Conservation (phyloP, 225 moss, liverwort and hornwort genomes). For the Asterella californica region DNA sequence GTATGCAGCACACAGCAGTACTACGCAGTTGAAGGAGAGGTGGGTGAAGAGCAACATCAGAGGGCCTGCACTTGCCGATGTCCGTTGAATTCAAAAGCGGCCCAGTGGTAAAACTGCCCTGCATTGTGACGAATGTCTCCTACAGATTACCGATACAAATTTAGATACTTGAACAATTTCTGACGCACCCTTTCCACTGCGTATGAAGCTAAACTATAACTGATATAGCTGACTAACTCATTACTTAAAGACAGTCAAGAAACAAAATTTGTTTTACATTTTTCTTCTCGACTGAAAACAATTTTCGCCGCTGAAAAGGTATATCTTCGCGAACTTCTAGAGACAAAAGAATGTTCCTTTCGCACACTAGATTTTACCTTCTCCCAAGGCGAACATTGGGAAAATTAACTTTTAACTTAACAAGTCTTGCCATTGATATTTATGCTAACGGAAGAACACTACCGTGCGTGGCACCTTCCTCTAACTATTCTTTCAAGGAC, state of each 20-base stretch:
- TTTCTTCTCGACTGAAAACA: background rate
- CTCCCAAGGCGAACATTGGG: background rate
- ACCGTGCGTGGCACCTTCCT: too few species aligned
- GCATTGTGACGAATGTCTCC: constrained; percentile 26
- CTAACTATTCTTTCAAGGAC: too few species aligned
- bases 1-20: background rate
- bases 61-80: constrained; percentile 8
- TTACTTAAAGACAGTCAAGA: background rate
- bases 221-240: background rate
- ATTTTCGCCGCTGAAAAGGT: background rate
- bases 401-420: background rate
- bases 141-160: constrained; percentile 12
- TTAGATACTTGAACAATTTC: background rate
- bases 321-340: background rate
- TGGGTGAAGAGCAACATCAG: constrained; percentile 6
- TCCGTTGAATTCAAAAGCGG: constrained; percentile 8
- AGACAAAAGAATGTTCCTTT: background rate
- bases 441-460: background rate
- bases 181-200: background rate
- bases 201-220: background rate
- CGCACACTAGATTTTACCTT: background rate
- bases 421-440: background rate
- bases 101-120: constrained; percentile 10
- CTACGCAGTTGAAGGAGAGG: constrained; percentile 1
- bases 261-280: background rate